Evolutionary conservation across 495 filamentous ascomycete species (phyloP), one percentile per base, ranked within the genome.

Genomic region (Geoglossum glabrum): DNA sequence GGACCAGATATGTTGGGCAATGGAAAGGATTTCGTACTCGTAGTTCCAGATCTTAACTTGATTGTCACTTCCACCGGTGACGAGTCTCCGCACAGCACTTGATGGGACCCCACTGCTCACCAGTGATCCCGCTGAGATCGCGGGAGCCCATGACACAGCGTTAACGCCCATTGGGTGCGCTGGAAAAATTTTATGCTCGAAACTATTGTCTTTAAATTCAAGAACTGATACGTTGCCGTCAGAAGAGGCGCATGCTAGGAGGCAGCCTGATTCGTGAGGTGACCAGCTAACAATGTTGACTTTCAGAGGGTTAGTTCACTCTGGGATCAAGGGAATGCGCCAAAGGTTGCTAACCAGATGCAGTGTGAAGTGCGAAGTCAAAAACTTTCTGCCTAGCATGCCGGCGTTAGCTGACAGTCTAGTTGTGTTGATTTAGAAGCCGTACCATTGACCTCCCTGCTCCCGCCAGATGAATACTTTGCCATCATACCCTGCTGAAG

Each of bases 401-500:
- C 51, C 6, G 19, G 10, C 11, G 21, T 36, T 58, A 45, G 26
- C 49, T 11, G 7, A 33, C n/a, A 1, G 3, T 34, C 10, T 0
- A 36, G 26, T 28, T 13, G 19, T 1, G 10, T 21, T 3, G 17
- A 17, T 52, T n/a, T 17, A 13, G 28, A 23, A 25, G 28, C 1
- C 26, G 46, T 60, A 57, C 71, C 71, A 73, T 60, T 64, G 61
- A 38, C 43, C 72, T 62, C 73, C 71, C 67, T 84, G 81, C 74
- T 99, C 92, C 68, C 89, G 89, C 89, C 89, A 97, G 74, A 99
- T 95, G 67, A 96, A 78, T 61, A 97, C 90, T 70, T 92, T 94
- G 71, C 92, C 92, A 71, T 97, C 93, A 74, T 95, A 97, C 63
- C 83, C 84, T 57, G 89, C 86, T 65, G 81, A 87, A 58, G 92